A percentile compares a stretch with the other conserved stretches of the same genome.
These are phyloP conservation scores for Globisporangium takayamanum DNA, from an alignment of 352 stramenopile species.

Conservation along the genomic window DNA sequence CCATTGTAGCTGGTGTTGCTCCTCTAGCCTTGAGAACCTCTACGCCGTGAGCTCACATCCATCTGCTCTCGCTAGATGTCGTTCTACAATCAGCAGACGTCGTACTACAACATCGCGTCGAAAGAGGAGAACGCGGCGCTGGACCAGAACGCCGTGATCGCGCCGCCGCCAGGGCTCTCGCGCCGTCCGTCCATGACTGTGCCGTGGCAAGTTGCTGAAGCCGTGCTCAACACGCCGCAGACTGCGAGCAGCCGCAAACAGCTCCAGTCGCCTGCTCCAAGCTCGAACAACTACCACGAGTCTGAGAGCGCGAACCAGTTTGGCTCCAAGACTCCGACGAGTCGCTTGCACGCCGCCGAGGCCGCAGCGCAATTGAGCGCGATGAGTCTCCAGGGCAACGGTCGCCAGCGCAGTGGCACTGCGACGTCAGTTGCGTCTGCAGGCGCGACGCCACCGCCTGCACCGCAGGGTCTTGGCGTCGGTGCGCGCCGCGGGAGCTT, in stretches of 20 bases:
- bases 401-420: slow-evolving; percentile 34
- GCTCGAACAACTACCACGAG: slow-evolving; percentile 21
- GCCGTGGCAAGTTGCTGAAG: slow-evolving; percentile 78
- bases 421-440: slow-evolving; percentile 2
- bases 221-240: slow-evolving; percentile 77
- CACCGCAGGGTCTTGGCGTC: slow-evolving; percentile 25
- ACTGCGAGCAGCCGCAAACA: slow-evolving; percentile 63
- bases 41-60: not conserved
- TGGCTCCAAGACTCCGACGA: slow-evolving; percentile 12
- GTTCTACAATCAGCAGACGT: slow-evolving; percentile 71
- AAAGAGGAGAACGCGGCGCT: slow-evolving; percentile 43
- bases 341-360: slow-evolving; percentile 45
- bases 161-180: slow-evolving; percentile 62
- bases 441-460: slow-evolving; percentile 13
- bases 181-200: slow-evolving; percentile 81
- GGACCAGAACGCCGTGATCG: slow-evolving; percentile 64
- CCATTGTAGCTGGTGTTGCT: no score
- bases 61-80: slow-evolving; percentile 17
- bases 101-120: slow-evolving; percentile 63
- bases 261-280: slow-evolving; percentile 29
- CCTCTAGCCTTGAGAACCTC: not conserved
- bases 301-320: slow-evolving; percentile 35
- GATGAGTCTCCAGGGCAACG: slow-evolving; percentile 30
- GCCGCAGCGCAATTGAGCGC: slow-evolving; percentile 60
- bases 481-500: slow-evolving; percentile 63